These are phyloP conservation scores for Blastobotrys peoriensis DNA, from an alignment of 805 yeast species.

Conservation along the genomic window DNA sequence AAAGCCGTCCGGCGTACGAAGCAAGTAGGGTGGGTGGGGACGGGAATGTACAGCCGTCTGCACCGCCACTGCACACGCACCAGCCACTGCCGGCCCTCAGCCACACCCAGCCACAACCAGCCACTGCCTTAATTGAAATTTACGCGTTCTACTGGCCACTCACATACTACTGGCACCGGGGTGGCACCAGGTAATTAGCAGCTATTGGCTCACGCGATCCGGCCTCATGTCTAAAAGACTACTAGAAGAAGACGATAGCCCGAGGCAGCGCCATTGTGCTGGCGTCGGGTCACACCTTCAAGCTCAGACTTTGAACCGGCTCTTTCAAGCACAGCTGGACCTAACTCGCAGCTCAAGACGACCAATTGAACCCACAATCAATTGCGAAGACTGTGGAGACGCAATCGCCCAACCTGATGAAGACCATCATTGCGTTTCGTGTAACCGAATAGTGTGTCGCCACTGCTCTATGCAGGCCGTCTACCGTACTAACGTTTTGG, in stretches of 20 bases:
- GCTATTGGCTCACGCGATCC: no score
- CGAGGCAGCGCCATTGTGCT: neutral
- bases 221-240: slow-evolving; percentile 4
- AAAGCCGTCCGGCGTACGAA: no score
- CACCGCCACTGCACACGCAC: no score
- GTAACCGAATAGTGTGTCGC: slow-evolving; percentile 15
- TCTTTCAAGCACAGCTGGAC: slow-evolving; percentile 15
- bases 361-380: neutral
- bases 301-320: slow-evolving; percentile 5
- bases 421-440: slow-evolving; percentile 11
- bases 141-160: no score
- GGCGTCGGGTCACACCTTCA: slow-evolving; percentile 2
- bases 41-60: no score
- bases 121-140: no score
- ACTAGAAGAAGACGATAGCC: neutral
- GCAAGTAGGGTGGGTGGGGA: no score
- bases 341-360: slow-evolving; percentile 9
- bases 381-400: slow-evolving; percentile 17
- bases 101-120: no score
- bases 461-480: slow-evolving; percentile 18
- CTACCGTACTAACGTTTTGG: slow-evolving; percentile 9
- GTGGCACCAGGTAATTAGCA: no score
- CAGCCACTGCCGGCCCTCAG: no score
- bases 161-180: no score
- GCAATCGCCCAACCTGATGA: slow-evolving; percentile 7